Evolutionary conservation across 2,329 filamentous ascomycete species (phyloP).

Genomic region (Calonectria pseudoturangicola): DNA sequence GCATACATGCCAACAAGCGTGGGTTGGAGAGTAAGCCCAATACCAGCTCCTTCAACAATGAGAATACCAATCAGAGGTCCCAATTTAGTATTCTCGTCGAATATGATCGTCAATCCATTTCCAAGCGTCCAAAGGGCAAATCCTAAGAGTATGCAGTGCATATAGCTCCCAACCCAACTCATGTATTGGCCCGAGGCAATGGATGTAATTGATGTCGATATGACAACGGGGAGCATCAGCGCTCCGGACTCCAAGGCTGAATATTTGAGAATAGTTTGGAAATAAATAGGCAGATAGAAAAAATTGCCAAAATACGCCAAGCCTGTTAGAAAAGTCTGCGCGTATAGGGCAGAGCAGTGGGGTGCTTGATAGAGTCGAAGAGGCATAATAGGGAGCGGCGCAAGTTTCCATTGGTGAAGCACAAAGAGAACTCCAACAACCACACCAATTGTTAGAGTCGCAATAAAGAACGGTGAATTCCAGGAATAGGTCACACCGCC

Average conservation of each 20-base stretch:
- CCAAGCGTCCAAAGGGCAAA: conserved; percentile 10
- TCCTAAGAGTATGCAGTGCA: not conserved
- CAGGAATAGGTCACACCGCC: conserved; percentile 12
- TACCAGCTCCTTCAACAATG: conserved; percentile 2
- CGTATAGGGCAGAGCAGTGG: conserved; percentile 7
- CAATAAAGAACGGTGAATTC: conserved; percentile 10
- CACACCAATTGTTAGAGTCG: not conserved
- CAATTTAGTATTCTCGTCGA: not conserved
- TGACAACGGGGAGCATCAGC: conserved; percentile 19
- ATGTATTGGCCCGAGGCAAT: conserved; percentile 9
- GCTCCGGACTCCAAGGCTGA: conserved; percentile 1
- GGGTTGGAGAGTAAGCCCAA: conserved; percentile 5
- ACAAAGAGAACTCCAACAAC: conserved; percentile 5
- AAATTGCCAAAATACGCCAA: conserved; percentile 11
- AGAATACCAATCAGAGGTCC: conserved; percentile 16
- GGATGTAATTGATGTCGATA: conserved; percentile 10
- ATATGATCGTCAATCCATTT: not conserved
- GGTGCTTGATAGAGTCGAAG: conserved; percentile 1
- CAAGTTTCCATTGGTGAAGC: conserved; percentile 16
- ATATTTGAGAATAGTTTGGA: conserved; percentile 18
- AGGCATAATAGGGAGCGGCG: conserved; percentile 10
- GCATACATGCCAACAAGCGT: conserved; percentile 19
- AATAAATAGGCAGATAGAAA: conserved; percentile 16
- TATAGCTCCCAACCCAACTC: conserved; percentile 4
- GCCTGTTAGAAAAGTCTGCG: not conserved